phyloP scores from a whole-genome alignment of 163 green algal species.

The Chlorella variabilis region DNA sequence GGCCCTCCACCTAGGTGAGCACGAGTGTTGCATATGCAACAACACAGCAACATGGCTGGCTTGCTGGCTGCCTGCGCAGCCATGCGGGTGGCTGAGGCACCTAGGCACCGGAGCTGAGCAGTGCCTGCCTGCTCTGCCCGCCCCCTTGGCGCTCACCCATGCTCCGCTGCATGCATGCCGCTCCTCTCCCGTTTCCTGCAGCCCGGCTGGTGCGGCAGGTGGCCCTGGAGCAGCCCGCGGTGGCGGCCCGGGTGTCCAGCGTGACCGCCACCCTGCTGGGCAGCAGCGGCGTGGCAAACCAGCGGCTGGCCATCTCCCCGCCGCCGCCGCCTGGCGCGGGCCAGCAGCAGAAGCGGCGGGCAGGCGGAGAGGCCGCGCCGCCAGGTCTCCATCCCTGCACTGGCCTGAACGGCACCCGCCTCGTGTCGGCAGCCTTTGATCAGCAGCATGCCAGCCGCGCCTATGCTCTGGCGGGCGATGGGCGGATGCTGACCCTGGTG shows the following conservation, averaged over 20 bases:
- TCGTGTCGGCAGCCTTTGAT: constrained; percentile 57
- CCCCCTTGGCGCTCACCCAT: too few species aligned
- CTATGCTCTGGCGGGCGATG: constrained; percentile 43
- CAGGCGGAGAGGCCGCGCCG: background rate
- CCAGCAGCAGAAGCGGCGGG: background rate
- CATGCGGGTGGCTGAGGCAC: too few species aligned
- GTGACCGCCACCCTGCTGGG: background rate
- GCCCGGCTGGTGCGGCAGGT: constrained; percentile 5
- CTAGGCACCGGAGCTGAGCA: too few species aligned
- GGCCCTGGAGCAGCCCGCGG: background rate
- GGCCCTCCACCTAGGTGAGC: background rate
- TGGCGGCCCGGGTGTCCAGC: background rate
- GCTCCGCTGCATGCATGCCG: background rate
- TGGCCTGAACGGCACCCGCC: constrained; percentile 42
- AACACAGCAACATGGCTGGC: too few species aligned
- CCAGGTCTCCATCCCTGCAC: background rate
- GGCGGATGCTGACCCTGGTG: constrained; percentile 44
- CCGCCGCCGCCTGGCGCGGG: background rate
- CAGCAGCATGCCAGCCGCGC: constrained; percentile 28
- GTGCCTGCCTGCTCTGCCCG: too few species aligned
- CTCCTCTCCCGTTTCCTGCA: background rate
- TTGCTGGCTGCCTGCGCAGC: too few species aligned
- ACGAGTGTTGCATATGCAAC: background rate
- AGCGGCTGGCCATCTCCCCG: background rate
- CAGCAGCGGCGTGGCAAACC: background rate